Percentiles rank a stretch among this genome's conserved stretches.
Evolutionary conservation across 116 monocot species (phyloP).

Genomic region (Iris pallida): DNA sequence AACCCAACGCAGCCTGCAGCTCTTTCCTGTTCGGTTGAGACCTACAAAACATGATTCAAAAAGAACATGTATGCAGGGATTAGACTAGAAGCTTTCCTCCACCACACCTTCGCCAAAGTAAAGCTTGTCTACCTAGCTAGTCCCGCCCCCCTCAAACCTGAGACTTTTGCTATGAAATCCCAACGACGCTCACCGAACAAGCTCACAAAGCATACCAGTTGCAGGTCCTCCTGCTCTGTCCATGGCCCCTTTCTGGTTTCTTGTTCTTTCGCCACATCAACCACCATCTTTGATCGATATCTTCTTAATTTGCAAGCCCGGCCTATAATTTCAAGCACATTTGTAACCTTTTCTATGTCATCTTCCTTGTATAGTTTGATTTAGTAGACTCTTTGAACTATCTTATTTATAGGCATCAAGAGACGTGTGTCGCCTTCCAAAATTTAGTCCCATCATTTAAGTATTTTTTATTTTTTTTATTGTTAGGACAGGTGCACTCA

Average conservation of each 20-base stretch:
- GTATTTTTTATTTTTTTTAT: too few relatives aligned
- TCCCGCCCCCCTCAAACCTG: conserved; percentile 67
- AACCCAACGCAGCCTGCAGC: conserved; percentile 60
- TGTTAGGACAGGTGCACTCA: background rate
- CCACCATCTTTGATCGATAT: conserved; percentile 6
- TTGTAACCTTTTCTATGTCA: background rate
- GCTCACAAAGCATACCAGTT: conserved; percentile 55
- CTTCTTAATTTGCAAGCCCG: background rate
- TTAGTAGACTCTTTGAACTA: background rate
- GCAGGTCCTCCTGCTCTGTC: conserved; percentile 60
- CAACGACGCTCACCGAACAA: conserved; percentile 67
- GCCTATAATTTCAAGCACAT: background rate
- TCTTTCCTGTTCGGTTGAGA: conserved; percentile 58
- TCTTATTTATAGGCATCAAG: conserved; percentile 13
- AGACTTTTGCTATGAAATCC: conserved; percentile 70
- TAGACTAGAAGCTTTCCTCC: conserved; percentile 2
- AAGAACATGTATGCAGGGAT: background rate
- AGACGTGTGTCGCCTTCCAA: conserved; percentile 11
- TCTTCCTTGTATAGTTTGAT: background rate
- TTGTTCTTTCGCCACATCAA: conserved; percentile 15
- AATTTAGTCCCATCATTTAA: conserved; percentile 11
- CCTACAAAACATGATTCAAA: conserved; percentile 19
- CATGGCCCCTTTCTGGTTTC: conserved; percentile 54
- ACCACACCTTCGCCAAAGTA: background rate
- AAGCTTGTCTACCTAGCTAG: conserved; percentile 9